Evolutionary conservation across 148 eudicot genomes (phyloP), one percentile per base, ranked within the genome.

Genomic region (Silene conica): DNA sequence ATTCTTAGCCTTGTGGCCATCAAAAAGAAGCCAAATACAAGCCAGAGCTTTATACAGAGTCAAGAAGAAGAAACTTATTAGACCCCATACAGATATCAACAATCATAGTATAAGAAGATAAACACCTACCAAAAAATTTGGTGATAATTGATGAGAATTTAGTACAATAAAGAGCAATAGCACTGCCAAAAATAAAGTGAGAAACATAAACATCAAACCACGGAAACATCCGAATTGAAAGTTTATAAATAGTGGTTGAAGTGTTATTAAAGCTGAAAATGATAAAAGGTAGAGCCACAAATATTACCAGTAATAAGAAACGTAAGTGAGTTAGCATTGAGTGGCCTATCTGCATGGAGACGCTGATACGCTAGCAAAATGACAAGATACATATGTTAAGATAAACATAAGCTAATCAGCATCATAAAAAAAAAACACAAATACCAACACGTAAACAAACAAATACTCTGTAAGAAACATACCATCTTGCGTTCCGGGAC

Each of bases 141-240:
- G 88, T 65, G 98, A 88, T 91, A 93, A 88, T 79, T 93, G 98
- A 67, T 91, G 89, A 6, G 98, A 91, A 85, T 93, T 91, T 20
- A 91, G 86, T 73, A 93, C 85, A 90, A 93, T 83, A 71, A 93
- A 93, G 80, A 93, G 87, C 87, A 93, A 80, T 74, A 93, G 88
- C 62, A 93, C 98, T 93, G 91, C 77, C 54, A 61, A 73, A 61
- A 61, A 55, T 21, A 68, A 72, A 52, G 8, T 11, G 9, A 22
- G 15, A 23, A 43, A 54, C 21, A n/a, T 21, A 52, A 71, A 10
- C 67, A 68, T 8, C 34, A 56, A 66, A 13, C 60, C n/a, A 67
- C 54, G 54, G 60, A 54, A 73, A 22, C 52, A 10, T n/a, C 60
- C 67, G 43, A 14, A 50, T 21, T 18, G 21, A 54, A 22, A 31